Conservation (phyloP, 2,329 filamentous ascomycete species). For the Diaporthe caulivora region DNA sequence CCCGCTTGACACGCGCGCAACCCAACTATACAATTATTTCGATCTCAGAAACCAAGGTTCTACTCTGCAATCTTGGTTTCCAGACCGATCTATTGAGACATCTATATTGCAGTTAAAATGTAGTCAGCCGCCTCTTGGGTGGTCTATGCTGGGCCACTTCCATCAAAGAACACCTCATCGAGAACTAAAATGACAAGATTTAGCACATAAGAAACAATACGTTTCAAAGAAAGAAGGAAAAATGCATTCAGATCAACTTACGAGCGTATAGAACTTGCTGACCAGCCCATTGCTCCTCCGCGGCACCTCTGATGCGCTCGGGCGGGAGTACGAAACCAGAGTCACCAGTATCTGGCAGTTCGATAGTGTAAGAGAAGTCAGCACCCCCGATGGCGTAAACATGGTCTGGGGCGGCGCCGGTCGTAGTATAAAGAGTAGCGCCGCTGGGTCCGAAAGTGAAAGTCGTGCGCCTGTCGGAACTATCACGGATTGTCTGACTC, state of each 20-base stretch:
- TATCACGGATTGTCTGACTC: constrained; percentile 57
- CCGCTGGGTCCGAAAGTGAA: constrained; percentile 52
- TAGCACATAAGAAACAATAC: too few relatives aligned
- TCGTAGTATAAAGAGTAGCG: constrained; percentile 60
- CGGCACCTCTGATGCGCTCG: constrained; percentile 56
- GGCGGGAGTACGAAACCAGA: constrained; percentile 59
- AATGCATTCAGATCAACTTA: neutral
- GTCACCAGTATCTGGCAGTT: constrained; percentile 53
- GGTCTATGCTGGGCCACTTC: neutral
- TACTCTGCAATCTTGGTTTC: neutral
- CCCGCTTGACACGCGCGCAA: too few relatives aligned
- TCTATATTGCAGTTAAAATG: neutral
- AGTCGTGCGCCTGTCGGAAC: constrained; percentile 61
- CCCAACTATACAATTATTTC: neutral
- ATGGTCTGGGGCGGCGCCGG: constrained; percentile 60
- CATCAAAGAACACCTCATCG: neutral
- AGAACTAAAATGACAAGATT: neutral
- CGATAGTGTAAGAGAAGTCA: constrained; percentile 55
- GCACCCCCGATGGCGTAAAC: constrained; percentile 56
- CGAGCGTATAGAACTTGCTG: constrained; percentile 3
- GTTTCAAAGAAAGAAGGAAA: neutral
- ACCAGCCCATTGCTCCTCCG: constrained; percentile 49
- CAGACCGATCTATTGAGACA: neutral
- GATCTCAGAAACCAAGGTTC: neutral
- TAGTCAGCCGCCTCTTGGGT: neutral